These are phyloP conservation scores for Chaetoscypha palmicola DNA, from an alignment of 2,329 filamentous ascomycete species.

Conservation along the genomic window DNA sequence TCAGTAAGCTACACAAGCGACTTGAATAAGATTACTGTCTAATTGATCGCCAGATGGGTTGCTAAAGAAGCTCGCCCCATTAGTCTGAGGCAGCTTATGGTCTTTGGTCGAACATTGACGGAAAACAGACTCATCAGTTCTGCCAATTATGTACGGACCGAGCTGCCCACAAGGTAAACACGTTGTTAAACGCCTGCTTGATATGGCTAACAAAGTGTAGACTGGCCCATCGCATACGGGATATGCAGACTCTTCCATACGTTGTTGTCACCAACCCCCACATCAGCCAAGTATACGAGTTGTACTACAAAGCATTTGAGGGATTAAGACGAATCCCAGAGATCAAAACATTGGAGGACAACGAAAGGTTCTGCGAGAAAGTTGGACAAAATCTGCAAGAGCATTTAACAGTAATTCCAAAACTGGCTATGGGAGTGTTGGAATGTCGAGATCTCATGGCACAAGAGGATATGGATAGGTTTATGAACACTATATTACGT, in stretches of 20 bases:
- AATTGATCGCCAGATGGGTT: constrained; percentile 64
- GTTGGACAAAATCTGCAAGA: constrained; percentile 75
- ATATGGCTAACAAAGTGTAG: constrained; percentile 36
- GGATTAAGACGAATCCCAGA: constrained; percentile 77
- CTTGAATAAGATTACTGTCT: neutral
- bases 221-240: constrained; percentile 86
- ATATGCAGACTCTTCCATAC: constrained; percentile 95
- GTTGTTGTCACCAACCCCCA: constrained; percentile 94
- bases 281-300: constrained; percentile 89
- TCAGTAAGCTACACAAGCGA: constrained; percentile 43
- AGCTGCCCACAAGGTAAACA: constrained; percentile 82
- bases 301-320: constrained; percentile 97
- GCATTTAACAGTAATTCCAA: constrained; percentile 89
- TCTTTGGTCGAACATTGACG: constrained; percentile 90
- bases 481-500: constrained; percentile 90
- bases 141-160: constrained; percentile 94
- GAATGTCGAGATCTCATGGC: constrained; percentile 82
- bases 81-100: constrained; percentile 90
- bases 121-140: constrained; percentile 85
- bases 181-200: constrained; percentile 18
- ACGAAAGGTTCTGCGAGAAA: constrained; percentile 76
- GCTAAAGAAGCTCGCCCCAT: constrained; percentile 90
- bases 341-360: constrained; percentile 79
- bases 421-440: constrained; percentile 87
- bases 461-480: constrained; percentile 74